A percentile compares a stretch with the other conserved stretches of the same genome.
Conservation (phyloP, 371 early-diverging fungal species). For the Fennellomyces sp. region DNA sequence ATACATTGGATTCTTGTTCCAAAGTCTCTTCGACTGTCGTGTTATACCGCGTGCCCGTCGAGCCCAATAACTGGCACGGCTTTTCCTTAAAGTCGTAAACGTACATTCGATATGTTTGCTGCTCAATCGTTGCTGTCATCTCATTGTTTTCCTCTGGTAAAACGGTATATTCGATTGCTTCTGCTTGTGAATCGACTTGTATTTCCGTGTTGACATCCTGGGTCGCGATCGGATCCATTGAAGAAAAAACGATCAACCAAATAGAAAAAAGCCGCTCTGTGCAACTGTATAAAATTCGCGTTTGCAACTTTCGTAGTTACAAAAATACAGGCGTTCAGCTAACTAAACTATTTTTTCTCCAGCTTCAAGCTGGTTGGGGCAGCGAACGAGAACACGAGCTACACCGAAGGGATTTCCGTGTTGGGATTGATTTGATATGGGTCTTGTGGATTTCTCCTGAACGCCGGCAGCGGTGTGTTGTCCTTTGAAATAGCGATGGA, state of each 20-base stretch:
- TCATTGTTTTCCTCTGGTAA: background rate
- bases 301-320: too few relatives aligned
- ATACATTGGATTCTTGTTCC: conserved; percentile 16
- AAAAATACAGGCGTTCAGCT: too few relatives aligned
- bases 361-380: too few relatives aligned
- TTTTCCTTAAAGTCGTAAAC: conserved; percentile 3
- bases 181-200: background rate
- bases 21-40: conserved; percentile 18
- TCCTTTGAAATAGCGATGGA: too few relatives aligned
- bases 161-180: background rate
- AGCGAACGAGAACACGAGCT: too few relatives aligned
- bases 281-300: background rate
- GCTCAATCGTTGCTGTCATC: conserved; percentile 5
- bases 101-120: background rate
- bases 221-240: background rate
- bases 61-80: conserved; percentile 18
- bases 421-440: too few relatives aligned
- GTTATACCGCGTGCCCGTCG: conserved; percentile 31
- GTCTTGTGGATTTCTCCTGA: too few relatives aligned
- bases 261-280: background rate
- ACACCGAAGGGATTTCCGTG: too few relatives aligned
- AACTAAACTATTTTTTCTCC: too few relatives aligned
- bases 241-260: background rate
- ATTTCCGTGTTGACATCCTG: background rate
- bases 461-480: too few relatives aligned